These are phyloP conservation scores for Fusarium dimerum DNA, from an alignment of 2,329 filamentous ascomycete species.

Conservation along the genomic window DNA sequence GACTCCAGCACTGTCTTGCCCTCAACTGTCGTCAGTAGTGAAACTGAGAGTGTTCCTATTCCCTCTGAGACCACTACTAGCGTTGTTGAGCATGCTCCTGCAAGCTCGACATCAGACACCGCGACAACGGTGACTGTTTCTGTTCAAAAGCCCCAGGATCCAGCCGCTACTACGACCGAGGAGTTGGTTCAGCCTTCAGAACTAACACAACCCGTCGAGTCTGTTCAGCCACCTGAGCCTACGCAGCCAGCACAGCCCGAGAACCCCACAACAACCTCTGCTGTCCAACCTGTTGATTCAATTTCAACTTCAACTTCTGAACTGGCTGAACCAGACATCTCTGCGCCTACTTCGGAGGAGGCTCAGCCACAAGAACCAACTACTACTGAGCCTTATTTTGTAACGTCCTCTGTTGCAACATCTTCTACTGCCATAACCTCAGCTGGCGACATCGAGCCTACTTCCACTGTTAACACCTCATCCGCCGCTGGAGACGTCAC, in stretches of 20 bases:
- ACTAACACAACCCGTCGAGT: background rate
- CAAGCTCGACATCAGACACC: conserved; percentile 3
- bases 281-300: conserved; percentile 8
- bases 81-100: background rate
- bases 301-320: conserved; percentile 7
- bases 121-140: conserved; percentile 19
- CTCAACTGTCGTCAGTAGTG: conserved; percentile 8
- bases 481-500: conserved; percentile 11
- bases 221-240: background rate
- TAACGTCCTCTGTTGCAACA: conserved; percentile 3
- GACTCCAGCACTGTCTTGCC: background rate
- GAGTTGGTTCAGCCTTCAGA: background rate
- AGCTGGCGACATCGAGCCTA: conserved; percentile 13
- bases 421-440: conserved; percentile 9
- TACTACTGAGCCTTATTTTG: background rate
- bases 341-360: conserved; percentile 1
- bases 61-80: conserved; percentile 6
- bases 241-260: conserved; percentile 6
- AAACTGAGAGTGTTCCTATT: conserved; percentile 5
- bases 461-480: conserved; percentile 4
- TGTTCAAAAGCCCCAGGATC: conserved; percentile 15
- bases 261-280: conserved; percentile 11
- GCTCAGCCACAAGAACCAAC: conserved; percentile 2
- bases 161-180: conserved; percentile 6
- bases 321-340: conserved; percentile 9